phyloP scores from a whole-genome alignment of 345 rosid genomes.

The Punica granatum region DNA sequence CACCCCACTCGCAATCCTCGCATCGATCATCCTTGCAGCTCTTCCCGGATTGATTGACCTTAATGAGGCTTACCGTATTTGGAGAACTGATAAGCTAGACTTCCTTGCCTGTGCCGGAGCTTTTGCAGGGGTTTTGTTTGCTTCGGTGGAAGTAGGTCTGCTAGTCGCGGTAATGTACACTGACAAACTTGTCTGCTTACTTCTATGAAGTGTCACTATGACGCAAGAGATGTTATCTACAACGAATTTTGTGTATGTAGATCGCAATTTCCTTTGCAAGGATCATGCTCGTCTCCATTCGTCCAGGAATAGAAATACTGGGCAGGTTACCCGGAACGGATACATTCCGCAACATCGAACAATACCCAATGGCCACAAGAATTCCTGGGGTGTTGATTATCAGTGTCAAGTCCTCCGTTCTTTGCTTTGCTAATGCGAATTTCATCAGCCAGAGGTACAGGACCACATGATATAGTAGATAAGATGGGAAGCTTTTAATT shows the following conservation, averaged over 20 bases:
- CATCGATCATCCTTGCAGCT: slow-evolving; percentile 79
- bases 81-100: slow-evolving; percentile 82
- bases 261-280: slow-evolving; percentile 68
- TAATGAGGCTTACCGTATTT: slow-evolving; percentile 45
- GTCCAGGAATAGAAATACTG: slow-evolving; percentile 64
- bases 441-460: slow-evolving; percentile 66
- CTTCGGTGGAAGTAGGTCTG: slow-evolving; percentile 82
- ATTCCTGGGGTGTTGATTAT: slow-evolving; percentile 45
- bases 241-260: slow-evolving; percentile 22
- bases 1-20: slow-evolving; percentile 72
- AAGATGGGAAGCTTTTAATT: neutral
- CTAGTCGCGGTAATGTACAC: slow-evolving; percentile 51
- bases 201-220: no score
- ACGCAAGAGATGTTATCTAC: neutral
- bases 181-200: neutral
- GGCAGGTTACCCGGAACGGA: slow-evolving; percentile 66
- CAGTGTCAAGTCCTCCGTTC: slow-evolving; percentile 67
- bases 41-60: slow-evolving; percentile 76
- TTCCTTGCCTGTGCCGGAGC: slow-evolving; percentile 86
- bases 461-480: neutral
- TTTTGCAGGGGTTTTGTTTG: slow-evolving; percentile 70
- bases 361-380: slow-evolving; percentile 71
- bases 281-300: slow-evolving; percentile 56
- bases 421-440: slow-evolving; percentile 86
- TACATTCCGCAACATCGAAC: slow-evolving; percentile 46